Evolutionary conservation across 2,329 filamentous ascomycete species (phyloP).

Genomic region (Fusarium guadeloupense): DNA sequence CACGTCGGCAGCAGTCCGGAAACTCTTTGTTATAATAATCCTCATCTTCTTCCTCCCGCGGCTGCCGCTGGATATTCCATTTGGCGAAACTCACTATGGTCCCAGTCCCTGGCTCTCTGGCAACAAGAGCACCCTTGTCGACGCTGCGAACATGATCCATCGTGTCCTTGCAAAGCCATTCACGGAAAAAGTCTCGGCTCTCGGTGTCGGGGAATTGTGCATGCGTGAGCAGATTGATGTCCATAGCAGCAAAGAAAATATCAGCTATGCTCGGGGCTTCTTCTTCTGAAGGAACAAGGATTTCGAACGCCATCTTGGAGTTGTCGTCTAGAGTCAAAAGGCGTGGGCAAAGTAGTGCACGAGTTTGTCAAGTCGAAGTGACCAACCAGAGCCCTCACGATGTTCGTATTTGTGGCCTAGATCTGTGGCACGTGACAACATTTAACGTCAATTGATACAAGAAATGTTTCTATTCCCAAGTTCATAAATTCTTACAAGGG

Average conservation of each 20-base stretch:
- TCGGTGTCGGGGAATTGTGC: conserved; percentile 51
- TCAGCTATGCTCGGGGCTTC: conserved; percentile 41
- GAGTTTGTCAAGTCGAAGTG: conserved; percentile 10
- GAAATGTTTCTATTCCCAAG: background rate
- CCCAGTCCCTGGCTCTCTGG: conserved; percentile 43
- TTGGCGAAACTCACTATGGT: conserved; percentile 49
- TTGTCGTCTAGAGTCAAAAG: background rate
- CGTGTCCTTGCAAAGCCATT: conserved; percentile 46
- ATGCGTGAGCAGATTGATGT: conserved; percentile 51
- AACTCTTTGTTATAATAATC: conserved; percentile 41
- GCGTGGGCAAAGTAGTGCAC: background rate
- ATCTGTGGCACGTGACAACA: conserved; percentile 19
- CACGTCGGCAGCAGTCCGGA: conserved; percentile 42
- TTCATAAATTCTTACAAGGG: too few relatives aligned
- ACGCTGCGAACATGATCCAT: conserved; percentile 41
- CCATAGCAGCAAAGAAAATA: conserved; percentile 53
- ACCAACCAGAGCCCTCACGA: conserved; percentile 29
- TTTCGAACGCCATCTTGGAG: conserved; percentile 42
- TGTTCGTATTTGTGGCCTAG: conserved; percentile 13
- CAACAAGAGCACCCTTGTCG: conserved; percentile 48
- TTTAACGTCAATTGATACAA: background rate
- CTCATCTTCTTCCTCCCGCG: conserved; percentile 19
- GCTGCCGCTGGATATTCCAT: conserved; percentile 47
- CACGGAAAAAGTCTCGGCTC: conserved; percentile 43
- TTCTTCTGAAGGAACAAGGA: conserved; percentile 39